These are phyloP conservation scores for Rosa lucieae DNA, from an alignment of 306 rosid genomes.

Conservation along the genomic window DNA sequence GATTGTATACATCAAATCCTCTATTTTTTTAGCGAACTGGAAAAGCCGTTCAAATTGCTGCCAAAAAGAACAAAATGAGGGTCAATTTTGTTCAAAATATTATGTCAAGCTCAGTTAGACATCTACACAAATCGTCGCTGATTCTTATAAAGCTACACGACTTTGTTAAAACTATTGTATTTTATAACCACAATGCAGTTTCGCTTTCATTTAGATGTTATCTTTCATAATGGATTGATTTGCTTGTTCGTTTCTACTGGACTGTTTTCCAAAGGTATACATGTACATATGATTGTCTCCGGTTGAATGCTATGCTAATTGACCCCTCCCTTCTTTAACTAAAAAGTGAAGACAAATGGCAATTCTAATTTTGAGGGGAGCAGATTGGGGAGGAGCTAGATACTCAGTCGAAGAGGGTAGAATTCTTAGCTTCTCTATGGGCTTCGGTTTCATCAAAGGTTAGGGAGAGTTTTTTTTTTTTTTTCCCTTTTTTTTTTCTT, in stretches of 20 bases:
- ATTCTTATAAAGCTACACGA: background rate
- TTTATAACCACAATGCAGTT: background rate
- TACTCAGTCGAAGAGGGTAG: no score
- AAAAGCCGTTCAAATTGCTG: slow-evolving; percentile 98
- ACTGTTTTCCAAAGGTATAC: background rate
- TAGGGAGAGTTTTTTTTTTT: no score
- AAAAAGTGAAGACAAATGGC: no score
- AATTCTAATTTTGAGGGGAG: no score
- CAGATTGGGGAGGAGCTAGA: background rate
- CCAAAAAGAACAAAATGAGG: slow-evolving; percentile 23
- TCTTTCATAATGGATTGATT: background rate
- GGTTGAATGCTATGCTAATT: background rate
- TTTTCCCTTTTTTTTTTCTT: no score
- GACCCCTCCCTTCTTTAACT: background rate
- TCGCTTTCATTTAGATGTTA: background rate
- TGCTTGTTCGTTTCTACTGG: background rate
- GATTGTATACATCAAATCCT: slow-evolving; percentile 77
- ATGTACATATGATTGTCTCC: background rate
- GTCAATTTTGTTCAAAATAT: background rate
- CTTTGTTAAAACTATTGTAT: background rate
- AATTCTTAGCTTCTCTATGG: no score
- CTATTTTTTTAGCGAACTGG: slow-evolving; percentile 87
- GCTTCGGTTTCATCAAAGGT: no score
- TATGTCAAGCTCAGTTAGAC: background rate
- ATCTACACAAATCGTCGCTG: background rate